Percentiles rank a stretch among this genome's conserved stretches.
phyloP scores from a whole-genome alignment of 2,329 filamentous ascomycete species.

The Madurella mycetomatis region DNA sequence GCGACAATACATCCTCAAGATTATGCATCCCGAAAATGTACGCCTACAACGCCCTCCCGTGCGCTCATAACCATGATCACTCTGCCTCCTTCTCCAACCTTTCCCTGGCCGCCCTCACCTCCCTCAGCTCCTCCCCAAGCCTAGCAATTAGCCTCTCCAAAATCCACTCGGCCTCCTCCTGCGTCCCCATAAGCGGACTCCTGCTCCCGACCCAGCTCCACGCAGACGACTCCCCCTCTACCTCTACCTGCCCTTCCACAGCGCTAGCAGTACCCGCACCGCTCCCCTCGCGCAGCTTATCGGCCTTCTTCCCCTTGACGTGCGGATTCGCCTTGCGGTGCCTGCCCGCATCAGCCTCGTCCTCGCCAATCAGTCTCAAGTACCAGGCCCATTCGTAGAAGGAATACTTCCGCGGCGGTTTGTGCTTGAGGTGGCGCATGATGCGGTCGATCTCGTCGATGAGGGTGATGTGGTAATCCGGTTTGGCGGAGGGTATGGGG shows the following conservation, averaged over 20 bases:
- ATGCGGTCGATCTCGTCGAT: constrained; percentile 66
- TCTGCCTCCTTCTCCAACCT: not conserved
- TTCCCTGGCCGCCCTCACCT: constrained; percentile 20
- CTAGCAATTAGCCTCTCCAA: constrained; percentile 57
- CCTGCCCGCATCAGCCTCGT: constrained; percentile 48
- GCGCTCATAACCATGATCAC: not conserved
- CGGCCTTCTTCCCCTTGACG: not conserved
- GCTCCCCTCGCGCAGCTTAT: constrained; percentile 1
- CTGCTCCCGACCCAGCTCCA: constrained; percentile 72
- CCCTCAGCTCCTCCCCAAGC: constrained; percentile 48
- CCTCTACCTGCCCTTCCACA: constrained; percentile 25
- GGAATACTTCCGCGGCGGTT: constrained; percentile 60
- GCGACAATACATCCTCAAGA: too few relatives aligned
- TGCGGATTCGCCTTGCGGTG: constrained; percentile 38
- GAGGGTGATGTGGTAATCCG: constrained; percentile 59
- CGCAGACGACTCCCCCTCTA: constrained; percentile 33
- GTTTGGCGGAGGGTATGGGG: constrained; percentile 1
- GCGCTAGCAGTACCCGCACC: not conserved
- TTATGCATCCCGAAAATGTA: too few relatives aligned
- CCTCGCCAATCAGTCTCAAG: constrained; percentile 68
- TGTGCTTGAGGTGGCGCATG: constrained; percentile 56
- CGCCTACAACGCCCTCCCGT: too few relatives aligned
- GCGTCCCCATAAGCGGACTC: constrained; percentile 65
- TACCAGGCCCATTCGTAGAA: constrained; percentile 89
- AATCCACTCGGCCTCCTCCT: constrained; percentile 70